A percentile compares a stretch with the other conserved stretches of the same genome.
These are phyloP conservation scores for Pseudozyma flocculosa DNA, from an alignment of 1,284 basidiomycete species.

Conservation along the genomic window DNA sequence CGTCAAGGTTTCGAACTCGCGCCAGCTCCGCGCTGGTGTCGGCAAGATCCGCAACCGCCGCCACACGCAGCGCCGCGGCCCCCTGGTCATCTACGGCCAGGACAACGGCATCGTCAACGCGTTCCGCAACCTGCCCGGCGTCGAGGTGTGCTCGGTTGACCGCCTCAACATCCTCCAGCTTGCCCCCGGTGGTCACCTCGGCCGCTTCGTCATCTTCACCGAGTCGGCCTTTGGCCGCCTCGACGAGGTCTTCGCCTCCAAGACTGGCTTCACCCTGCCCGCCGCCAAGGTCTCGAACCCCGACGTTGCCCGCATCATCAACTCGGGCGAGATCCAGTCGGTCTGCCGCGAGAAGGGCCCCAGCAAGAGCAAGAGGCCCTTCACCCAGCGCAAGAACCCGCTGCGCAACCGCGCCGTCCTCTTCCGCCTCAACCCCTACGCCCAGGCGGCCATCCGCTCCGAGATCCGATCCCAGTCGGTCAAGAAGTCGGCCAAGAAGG, in stretches of 20 bases:
- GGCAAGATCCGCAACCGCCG: slow-evolving; percentile 97
- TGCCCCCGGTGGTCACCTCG: slow-evolving; percentile 97
- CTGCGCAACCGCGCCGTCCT: slow-evolving; percentile 86
- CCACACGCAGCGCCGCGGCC: slow-evolving; percentile 95
- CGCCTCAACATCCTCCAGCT: slow-evolving; percentile 97
- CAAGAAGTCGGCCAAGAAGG: slow-evolving; percentile 49
- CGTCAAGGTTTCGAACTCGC: slow-evolving; percentile 94
- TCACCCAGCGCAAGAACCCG: slow-evolving; percentile 99
- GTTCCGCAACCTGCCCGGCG: slow-evolving; percentile 98
- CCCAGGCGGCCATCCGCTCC: slow-evolving; percentile 62
- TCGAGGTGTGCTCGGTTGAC: slow-evolving; percentile 93
- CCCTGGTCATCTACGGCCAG: slow-evolving; percentile 95
- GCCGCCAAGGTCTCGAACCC: slow-evolving; percentile 92
- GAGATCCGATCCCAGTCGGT: slow-evolving; percentile 51
- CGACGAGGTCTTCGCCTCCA: slow-evolving; percentile 86
- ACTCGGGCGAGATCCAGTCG: slow-evolving; percentile 66
- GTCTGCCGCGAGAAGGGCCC: slow-evolving; percentile 84
- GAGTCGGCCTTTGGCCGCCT: slow-evolving; percentile 89
- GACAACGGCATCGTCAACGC: slow-evolving; percentile 97
- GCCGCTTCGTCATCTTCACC: slow-evolving; percentile 99
- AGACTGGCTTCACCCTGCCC: slow-evolving; percentile 69
- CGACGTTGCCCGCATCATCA: slow-evolving; percentile 96
- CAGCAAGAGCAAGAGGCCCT: slow-evolving; percentile 83
- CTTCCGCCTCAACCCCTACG: slow-evolving; percentile 99
- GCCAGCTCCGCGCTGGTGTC: slow-evolving; percentile 94